Percentiles rank a stretch among this genome's conserved stretches.
Conservation (phyloP, 2,329 filamentous ascomycete genomes). For the Beauveria brongniartii region DNA sequence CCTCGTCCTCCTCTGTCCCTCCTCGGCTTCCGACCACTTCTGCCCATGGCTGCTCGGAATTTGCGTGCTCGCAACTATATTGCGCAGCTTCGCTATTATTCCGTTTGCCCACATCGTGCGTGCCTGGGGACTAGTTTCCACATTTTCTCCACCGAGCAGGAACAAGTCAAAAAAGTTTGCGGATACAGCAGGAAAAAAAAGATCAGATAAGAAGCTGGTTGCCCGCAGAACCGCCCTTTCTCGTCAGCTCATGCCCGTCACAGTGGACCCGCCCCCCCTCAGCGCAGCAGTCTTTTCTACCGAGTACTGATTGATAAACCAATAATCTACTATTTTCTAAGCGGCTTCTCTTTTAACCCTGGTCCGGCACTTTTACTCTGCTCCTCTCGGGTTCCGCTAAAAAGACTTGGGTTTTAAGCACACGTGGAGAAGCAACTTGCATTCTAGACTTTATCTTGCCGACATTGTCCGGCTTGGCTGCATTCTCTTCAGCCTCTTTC, state of each 20-base stretch:
- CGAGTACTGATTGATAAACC: constrained; percentile 9
- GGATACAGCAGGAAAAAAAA: not conserved
- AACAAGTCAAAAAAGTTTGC: not conserved
- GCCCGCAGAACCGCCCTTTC: not conserved
- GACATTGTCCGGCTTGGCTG: constrained; percentile 2
- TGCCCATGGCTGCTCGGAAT: not conserved
- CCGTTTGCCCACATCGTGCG: too few species aligned
- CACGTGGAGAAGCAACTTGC: not conserved
- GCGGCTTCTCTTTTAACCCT: not conserved
- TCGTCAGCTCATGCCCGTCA: not conserved
- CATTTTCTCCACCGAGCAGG: not conserved
- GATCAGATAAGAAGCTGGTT: constrained; percentile 7
- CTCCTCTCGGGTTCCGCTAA: not conserved
- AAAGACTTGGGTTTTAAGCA: not conserved
- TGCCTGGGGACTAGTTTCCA: not conserved
- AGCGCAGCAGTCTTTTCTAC: not conserved
- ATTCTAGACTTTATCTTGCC: constrained; percentile 2
- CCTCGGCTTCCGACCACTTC: too few species aligned
- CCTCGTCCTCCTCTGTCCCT: not conserved
- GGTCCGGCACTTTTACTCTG: not conserved
- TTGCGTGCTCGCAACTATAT: not conserved
- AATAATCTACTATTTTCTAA: not conserved
- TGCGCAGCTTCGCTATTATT: too few species aligned
- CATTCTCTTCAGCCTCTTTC: not conserved
- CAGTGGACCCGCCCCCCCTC: not conserved